A percentile compares a stretch with the other conserved stretches of the same genome.
phyloP scores from a whole-genome alignment of 163 green algal genomes.

The Chlamydomonas reinhardtii region DNA sequence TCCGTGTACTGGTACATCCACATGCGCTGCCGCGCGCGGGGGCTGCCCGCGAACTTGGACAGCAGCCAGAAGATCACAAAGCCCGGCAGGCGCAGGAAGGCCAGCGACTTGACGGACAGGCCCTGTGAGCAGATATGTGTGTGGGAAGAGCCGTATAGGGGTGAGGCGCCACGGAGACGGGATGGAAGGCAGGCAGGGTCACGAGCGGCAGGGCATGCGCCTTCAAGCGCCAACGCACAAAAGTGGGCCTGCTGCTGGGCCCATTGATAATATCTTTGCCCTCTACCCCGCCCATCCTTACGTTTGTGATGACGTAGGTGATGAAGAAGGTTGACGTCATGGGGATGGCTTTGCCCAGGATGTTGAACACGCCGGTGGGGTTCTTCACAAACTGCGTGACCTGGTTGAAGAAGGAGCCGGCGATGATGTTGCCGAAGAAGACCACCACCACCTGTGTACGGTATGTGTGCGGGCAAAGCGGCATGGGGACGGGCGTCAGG shows the following conservation, averaged over 20 bases:
- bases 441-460: conserved; percentile 63
- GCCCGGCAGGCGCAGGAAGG: conserved; percentile 68
- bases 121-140: background rate
- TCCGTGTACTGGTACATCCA: conserved; percentile 53
- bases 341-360: conserved; percentile 73
- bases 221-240: too few species aligned
- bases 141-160: too few species aligned
- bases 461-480: background rate
- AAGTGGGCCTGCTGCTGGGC: too few species aligned
- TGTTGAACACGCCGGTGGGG: conserved; percentile 67
- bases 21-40: conserved; percentile 44
- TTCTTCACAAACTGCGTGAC: conserved; percentile 59
- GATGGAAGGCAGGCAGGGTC: too few species aligned
- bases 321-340: conserved; percentile 75
- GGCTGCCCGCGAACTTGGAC: conserved; percentile 63
- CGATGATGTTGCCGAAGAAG: conserved; percentile 69
- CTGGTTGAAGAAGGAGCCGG: conserved; percentile 70
- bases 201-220: too few species aligned
- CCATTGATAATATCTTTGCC: too few species aligned
- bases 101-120: conserved; percentile 57
- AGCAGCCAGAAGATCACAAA: conserved; percentile 72
- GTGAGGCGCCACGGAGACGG: too few species aligned
- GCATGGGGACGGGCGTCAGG: too few species aligned
- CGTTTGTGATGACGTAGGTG: conserved; percentile 55
- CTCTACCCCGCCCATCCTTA: too few species aligned